phyloP scores from a whole-genome alignment of 1,284 basidiomycete genomes.

The Waitea zeae region DNA sequence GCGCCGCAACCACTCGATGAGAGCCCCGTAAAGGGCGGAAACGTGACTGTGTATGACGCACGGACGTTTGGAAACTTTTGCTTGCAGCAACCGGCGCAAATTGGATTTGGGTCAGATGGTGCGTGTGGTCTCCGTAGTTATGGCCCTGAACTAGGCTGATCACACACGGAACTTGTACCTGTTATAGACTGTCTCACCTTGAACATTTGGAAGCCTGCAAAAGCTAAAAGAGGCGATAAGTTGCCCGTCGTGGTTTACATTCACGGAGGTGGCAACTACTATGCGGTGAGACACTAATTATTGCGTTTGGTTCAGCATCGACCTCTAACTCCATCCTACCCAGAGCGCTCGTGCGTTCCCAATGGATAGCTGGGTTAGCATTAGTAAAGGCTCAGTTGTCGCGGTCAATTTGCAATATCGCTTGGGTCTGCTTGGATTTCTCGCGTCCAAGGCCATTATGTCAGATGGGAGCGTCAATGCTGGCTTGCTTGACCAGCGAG shows the following conservation, averaged over 20 bases:
- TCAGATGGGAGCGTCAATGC: slow-evolving; percentile 20
- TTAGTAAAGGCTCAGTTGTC: slow-evolving; percentile 28
- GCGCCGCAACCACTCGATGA: slow-evolving; percentile 28
- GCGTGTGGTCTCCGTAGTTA: slow-evolving; percentile 11
- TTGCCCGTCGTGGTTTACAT: slow-evolving; percentile 28
- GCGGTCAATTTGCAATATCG: slow-evolving; percentile 38
- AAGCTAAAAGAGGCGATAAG: slow-evolving; percentile 21
- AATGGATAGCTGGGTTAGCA: slow-evolving; percentile 32
- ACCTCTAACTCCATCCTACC: too few relatives aligned
- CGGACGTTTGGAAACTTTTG: slow-evolving; percentile 23
- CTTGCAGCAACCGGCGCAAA: slow-evolving; percentile 22
- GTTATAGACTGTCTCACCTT: slow-evolving; percentile 37
- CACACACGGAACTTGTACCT: neutral
- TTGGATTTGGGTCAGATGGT: slow-evolving; percentile 24
- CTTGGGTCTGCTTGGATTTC: slow-evolving; percentile 35
- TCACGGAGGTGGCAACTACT: slow-evolving; percentile 2
- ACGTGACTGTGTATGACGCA: slow-evolving; percentile 17
- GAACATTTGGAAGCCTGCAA: slow-evolving; percentile 32
- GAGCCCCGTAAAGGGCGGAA: slow-evolving; percentile 9
- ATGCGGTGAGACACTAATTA: slow-evolving; percentile 1
- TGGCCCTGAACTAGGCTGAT: neutral
- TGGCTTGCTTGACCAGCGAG: slow-evolving; percentile 27
- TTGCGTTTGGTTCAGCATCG: too few relatives aligned
- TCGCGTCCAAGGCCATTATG: slow-evolving; percentile 15
- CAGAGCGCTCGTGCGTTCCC: slow-evolving; percentile 28